Evolutionary conservation across 176 grass and related monocot genomes (phyloP), one percentile per base, ranked within the genome.

Genomic region (Stipa capillata): DNA sequence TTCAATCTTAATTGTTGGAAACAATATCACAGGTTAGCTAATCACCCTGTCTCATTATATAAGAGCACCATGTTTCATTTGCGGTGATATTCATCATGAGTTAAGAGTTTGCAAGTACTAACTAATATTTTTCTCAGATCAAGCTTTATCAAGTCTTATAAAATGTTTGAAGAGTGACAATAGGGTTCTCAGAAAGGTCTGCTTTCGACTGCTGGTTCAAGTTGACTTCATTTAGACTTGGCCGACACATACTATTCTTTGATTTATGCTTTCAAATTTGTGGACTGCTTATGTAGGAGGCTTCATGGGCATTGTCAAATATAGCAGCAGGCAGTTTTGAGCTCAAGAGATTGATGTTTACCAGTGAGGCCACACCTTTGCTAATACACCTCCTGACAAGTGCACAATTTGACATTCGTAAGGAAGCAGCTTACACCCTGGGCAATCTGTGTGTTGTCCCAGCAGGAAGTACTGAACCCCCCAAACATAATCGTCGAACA

Each of bases 121-220:
- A 91, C 34, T 85, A 56, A 81, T 82, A 56, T 72, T 81, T 35
- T 78, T 76, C 76, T 41, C 70, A 99, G 96, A 83, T 85, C 86
- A 93, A 87, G 83, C 91, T 54, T 70, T 99, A 40, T 85, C 85
- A 76, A 88, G 96, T 83, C 88, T 99, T 54, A 87, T 91, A 65
- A 99, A 95, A 79, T 99, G 96, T 83, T 80, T 95, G 74, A 99
- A 99, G 72, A 93, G 90, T 65, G 90, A 99, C 44, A 91, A 83
- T 68, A 89, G 86, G 79, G 92, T 99, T 44, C 88, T 99, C 36
- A 99, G 92, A 89, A 99, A 99, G 92, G 90, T 99, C 76, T 12
- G 45, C 4, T 69, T 56, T 80, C 45, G 20, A 14, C 72, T 72
- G 33, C 33, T 79, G 15, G 48, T 65, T 73, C 43, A 48, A 39